A percentile compares a stretch with the other conserved stretches of the same genome.
These are phyloP conservation scores for Fennellomyces sp. DNA, from an alignment of 371 early-diverging fungal species.

Conservation along the genomic window DNA sequence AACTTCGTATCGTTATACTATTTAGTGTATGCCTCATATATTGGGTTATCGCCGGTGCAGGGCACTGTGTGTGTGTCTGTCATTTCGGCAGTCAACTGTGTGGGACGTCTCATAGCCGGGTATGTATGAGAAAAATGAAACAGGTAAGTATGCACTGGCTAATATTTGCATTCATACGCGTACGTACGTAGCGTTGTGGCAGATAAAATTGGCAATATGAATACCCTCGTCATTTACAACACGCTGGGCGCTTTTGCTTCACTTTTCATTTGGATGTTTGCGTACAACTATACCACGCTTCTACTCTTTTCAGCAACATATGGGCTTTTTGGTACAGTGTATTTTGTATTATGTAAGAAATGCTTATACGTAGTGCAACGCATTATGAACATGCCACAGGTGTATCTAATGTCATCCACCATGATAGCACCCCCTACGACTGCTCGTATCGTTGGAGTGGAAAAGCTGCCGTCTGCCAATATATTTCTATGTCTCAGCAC, in stretches of 20 bases:
- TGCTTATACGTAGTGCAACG: no score
- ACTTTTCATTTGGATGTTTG: slow-evolving; percentile 37
- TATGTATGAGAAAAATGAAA: no score
- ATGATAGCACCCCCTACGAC: slow-evolving; percentile 15
- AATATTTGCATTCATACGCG: no score
- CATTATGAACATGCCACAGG: no score
- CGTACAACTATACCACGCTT: slow-evolving; percentile 20
- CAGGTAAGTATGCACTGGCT: no score
- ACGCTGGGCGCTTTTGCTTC: no score
- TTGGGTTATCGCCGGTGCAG: slow-evolving; percentile 14
- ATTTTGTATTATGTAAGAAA: slow-evolving; percentile 14
- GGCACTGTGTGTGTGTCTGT: slow-evolving; percentile 13
- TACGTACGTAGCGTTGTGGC: no score
- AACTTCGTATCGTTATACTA: no score
- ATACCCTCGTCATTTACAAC: no score
- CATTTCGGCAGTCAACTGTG: slow-evolving; percentile 42
- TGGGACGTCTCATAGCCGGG: slow-evolving; percentile 48
- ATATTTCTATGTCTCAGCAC: no score
- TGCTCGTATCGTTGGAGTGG: neutral
- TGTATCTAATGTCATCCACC: no score
- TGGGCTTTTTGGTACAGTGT: slow-evolving; percentile 21
- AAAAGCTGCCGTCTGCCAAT: neutral
- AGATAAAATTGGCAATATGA: no score
- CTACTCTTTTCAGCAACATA: slow-evolving; percentile 17
- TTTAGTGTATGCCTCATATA: slow-evolving; percentile 15